These are phyloP conservation scores for Pythium insidiosum DNA, from an alignment of 352 stramenopile genomes.

Conservation along the genomic window DNA sequence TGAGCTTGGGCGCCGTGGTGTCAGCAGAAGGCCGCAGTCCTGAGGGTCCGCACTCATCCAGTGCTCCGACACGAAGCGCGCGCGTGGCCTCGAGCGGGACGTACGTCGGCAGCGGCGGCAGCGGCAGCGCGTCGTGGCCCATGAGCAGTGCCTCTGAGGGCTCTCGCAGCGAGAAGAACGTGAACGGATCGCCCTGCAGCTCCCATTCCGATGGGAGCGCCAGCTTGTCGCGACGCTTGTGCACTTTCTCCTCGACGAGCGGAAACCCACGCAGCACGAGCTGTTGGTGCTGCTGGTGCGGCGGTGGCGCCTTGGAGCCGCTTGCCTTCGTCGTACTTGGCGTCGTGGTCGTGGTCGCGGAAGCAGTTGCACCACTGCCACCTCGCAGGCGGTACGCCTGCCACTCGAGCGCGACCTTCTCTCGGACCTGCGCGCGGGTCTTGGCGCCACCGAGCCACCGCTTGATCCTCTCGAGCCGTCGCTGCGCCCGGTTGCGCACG, in stretches of 20 bases:
- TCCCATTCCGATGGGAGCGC: constrained; percentile 32
- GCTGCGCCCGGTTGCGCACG: constrained; percentile 48
- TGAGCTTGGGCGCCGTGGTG: constrained; percentile 1
- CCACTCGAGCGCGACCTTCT: constrained; percentile 55
- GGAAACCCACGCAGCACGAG: constrained; percentile 49
- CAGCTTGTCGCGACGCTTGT: constrained; percentile 26
- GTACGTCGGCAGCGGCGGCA: constrained; percentile 54
- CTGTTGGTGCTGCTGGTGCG: no score
- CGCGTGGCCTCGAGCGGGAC: constrained; percentile 37
- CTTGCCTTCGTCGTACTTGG: neutral
- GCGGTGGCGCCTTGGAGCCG: neutral
- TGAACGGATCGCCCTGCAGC: constrained; percentile 41
- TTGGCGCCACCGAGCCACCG: constrained; percentile 34
- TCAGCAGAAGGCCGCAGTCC: no score
- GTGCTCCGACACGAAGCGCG: constrained; percentile 28
- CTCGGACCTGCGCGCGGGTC: constrained; percentile 42
- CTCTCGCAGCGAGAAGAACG: constrained; percentile 53
- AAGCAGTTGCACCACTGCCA: neutral
- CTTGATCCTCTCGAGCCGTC: constrained; percentile 44
- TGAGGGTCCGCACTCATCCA: constrained; percentile 33
- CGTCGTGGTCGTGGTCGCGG: neutral
- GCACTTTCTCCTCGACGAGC: constrained; percentile 47
- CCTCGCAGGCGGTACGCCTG: constrained; percentile 11
- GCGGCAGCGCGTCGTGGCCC: constrained; percentile 42
- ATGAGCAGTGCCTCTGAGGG: constrained; percentile 59